Evolutionary conservation across 495 filamentous ascomycete species (phyloP), one percentile per base, ranked within the genome.

Genomic region (Terfezia claveryi): DNA sequence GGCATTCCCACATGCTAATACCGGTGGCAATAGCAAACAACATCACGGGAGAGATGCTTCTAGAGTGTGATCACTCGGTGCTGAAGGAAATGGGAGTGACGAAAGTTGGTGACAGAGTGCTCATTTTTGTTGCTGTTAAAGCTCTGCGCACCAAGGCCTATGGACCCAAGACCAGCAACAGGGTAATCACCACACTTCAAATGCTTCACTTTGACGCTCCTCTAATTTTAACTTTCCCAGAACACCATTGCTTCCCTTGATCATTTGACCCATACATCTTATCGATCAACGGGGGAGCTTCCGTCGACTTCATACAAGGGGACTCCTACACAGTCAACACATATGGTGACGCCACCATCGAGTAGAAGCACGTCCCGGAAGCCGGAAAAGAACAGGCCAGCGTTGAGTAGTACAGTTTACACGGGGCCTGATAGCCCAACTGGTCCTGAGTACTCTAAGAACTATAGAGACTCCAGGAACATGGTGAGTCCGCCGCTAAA

Each of bases 31-130:
- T 51, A 81, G 80, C 78, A 56, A 94, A 99, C 63, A 83, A 95
- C 64, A 93, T 99, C 71, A 96, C 87, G 63, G 91, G 91, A 54
- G 87, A 92, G 67, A 94, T 92, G 63, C 72, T 99, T 46, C 75
- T 99, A 55, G 91, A 99, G 68, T 89, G 94, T 68, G 91, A 99
- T 66, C 92, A 95, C 71, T 80, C 83, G 53, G 85, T 91, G 50
- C 75, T 99, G 55, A 92, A 96, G 68, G 91, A 99, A 63, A 88
- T 99, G 78, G 91, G 91, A 27, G 86, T 99, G 58, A 93, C 95
- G 59, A 99, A 94, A 68, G 82, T 99, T 55, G 91, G 91, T 51
- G 92, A 99, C 68, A 79, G 92, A 38, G 87, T 99, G n/a, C 81
- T 91, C 57, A 82, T 99, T 51, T 88, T 86, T 67, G 77, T 83